Evolutionary conservation across 306 rosid species (phyloP), one percentile per base, ranked within the genome.

Genomic region (Lotus japonicus): DNA sequence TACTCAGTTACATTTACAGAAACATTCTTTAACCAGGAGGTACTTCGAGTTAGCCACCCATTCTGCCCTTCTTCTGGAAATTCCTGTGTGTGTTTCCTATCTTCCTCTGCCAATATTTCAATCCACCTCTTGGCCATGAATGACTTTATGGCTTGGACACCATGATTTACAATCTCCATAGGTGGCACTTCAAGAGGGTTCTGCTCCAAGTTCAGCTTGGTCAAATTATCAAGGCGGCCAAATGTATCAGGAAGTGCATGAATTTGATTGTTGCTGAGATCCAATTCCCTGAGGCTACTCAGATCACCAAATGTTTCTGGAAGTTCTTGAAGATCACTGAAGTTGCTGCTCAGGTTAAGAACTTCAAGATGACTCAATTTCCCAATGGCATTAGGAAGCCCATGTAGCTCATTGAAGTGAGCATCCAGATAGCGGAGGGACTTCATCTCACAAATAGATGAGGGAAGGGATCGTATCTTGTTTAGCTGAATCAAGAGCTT

Each of bases 241-340:
- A 95, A 90, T 49, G 99, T 84, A 43, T 81, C 87, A 12, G 99
- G 99, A 53, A 95, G 91, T 33, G 86, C 82, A 41, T 78, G 90
- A 64, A 95, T 88, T 82, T 95, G 99, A 76, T 95, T 90, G 84
- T 94, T 94, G 86, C 99, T 85, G 74, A 94, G 84, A 64, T 94
- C 99, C 71, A 94, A 82, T 46, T 94, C 99, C 79, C 64, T 87
- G 67, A 95, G 97, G 85, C 72, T 85, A 79, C 49, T 79, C 74
- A 95, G 73, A 63, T 90, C 99, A 55, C 97, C 92, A 68, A 95
- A 77, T 11, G 97, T 84, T 41, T 88, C 88, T 0, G 99, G 99
- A 60, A 95, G 85, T 84, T 87, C 95, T 14, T 44, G 58, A 8
- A 95, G 83, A 71, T 90, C 99, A 50, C 76, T 95, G 70, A 95